phyloP scores from a whole-genome alignment of 2,329 filamentous ascomycete genomes.

The Microdochium paspali region DNA sequence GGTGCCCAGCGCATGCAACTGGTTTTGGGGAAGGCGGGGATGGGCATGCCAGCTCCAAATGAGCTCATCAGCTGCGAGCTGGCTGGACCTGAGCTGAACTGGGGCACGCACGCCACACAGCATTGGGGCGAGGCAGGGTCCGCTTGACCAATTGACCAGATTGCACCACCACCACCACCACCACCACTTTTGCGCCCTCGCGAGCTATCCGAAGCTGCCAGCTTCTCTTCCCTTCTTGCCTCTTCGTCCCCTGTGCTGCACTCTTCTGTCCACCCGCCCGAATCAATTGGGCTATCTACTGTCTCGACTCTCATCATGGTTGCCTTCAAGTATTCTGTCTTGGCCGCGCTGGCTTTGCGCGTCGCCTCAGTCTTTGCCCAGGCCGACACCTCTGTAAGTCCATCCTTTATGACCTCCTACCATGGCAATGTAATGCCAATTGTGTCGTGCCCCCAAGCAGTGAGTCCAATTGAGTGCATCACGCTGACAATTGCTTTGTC shows the following conservation, averaged over 20 bases:
- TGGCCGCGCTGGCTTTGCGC: constrained; percentile 21
- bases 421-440: too few relatives aligned
- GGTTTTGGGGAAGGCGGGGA: too few relatives aligned
- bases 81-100: too few relatives aligned
- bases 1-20: too few relatives aligned
- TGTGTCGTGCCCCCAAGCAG: too few relatives aligned
- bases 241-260: constrained; percentile 1
- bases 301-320: constrained; percentile 16
- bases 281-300: neutral
- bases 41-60: too few relatives aligned
- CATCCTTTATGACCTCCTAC: neutral
- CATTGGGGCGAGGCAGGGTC: neutral
- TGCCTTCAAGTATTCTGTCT: constrained; percentile 20
- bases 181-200: too few relatives aligned
- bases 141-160: neutral
- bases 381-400: constrained; percentile 4
- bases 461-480: neutral
- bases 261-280: neutral
- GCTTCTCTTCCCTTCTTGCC: constrained; percentile 1
- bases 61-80: too few relatives aligned
- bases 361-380: constrained; percentile 20
- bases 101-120: neutral
- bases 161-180: neutral
- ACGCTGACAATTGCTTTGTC: constrained; percentile 1
- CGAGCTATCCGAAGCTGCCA: neutral